phyloP scores from a whole-genome alignment of 2,329 filamentous ascomycete species.

The Aspergillus phoenicis region DNA sequence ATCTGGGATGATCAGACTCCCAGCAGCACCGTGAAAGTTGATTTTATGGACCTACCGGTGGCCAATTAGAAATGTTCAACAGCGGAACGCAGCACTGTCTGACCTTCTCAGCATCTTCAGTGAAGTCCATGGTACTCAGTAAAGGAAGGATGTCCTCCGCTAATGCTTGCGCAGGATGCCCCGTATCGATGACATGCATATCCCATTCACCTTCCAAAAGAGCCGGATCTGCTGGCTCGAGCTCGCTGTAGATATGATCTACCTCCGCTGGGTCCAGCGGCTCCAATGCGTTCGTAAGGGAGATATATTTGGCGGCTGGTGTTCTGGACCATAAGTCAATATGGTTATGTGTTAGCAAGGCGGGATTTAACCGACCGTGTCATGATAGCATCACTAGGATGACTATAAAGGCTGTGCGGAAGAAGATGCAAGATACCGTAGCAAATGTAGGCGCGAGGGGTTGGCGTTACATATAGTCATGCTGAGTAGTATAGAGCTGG shows the following conservation, averaged over 20 bases:
- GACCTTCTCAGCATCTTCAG: neutral
- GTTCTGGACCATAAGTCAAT: neutral
- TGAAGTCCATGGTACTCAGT: neutral
- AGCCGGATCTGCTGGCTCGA: neutral
- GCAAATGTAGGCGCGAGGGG: too few relatives aligned
- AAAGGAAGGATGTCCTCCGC: neutral
- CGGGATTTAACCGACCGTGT: neutral
- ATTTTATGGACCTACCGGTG: neutral
- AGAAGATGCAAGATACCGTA: too few relatives aligned
- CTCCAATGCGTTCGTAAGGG: neutral
- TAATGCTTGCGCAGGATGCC: slow-evolving; percentile 1
- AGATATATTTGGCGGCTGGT: neutral
- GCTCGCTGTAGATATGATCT: neutral
- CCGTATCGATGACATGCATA: neutral
- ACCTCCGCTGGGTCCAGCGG: neutral
- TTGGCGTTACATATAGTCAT: too few relatives aligned
- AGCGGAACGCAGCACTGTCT: neutral
- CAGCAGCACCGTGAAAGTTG: neutral
- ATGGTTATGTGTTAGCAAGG: neutral
- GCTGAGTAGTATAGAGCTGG: too few relatives aligned
- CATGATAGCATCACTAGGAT: neutral
- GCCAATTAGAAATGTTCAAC: neutral
- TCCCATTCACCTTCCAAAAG: neutral
- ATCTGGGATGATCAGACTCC: neutral
- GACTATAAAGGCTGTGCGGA: too few relatives aligned